phyloP scores from a whole-genome alignment of 2,329 filamentous ascomycete species.

The Calonectria fujianensis region DNA sequence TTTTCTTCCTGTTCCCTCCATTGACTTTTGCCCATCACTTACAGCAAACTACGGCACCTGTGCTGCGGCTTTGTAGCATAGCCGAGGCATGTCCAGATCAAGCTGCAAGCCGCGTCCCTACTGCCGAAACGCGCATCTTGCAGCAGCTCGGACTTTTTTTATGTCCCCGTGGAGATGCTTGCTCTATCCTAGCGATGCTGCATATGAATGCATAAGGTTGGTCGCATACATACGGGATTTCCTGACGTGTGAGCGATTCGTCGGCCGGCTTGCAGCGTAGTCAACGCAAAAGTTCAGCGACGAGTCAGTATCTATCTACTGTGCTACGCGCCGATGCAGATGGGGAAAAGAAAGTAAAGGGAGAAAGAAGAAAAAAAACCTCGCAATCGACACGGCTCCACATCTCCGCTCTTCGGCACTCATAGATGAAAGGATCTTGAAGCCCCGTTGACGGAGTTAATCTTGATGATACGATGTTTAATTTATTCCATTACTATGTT shows the following conservation, averaged over 20 bases:
- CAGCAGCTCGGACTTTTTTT: constrained; percentile 22
- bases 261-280: constrained; percentile 5
- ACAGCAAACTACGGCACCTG: constrained; percentile 5
- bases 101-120: constrained; percentile 15
- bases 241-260: constrained; percentile 28
- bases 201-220: constrained; percentile 36
- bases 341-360: background rate
- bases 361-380: background rate
- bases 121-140: constrained; percentile 25
- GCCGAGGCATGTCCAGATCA: constrained; percentile 33
- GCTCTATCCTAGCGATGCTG: background rate
- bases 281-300: constrained; percentile 14
- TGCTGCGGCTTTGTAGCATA: constrained; percentile 13
- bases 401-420: constrained; percentile 32
- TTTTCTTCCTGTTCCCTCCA: background rate
- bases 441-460: constrained; percentile 35
- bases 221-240: constrained; percentile 41
- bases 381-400: constrained; percentile 35
- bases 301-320: background rate
- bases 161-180: constrained; percentile 22
- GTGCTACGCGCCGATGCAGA: background rate
- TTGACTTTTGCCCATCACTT: constrained; percentile 11
- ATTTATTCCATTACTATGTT: constrained; percentile 24
- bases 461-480: constrained; percentile 39
- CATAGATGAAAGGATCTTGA: constrained; percentile 46